A percentile compares a stretch with the other conserved stretches of the same genome.
phyloP scores from a whole-genome alignment of 2,329 filamentous ascomycete genomes.

The Pseudocercospora ulei region DNA sequence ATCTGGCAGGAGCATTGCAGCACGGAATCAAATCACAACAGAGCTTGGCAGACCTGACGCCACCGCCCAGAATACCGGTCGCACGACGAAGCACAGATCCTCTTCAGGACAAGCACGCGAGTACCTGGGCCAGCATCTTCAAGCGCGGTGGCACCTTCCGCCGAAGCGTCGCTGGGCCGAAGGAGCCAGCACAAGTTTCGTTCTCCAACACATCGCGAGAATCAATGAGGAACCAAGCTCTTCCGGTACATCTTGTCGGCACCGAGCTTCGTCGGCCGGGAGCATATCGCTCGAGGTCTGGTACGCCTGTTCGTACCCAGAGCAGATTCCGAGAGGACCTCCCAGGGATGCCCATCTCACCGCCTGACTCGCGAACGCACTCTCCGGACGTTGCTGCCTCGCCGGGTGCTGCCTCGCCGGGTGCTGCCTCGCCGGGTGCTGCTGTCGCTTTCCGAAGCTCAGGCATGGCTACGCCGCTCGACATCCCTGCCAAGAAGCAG shows the following conservation, averaged over 20 bases:
- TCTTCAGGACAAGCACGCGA: slow-evolving; percentile 40
- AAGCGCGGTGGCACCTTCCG: slow-evolving; percentile 46
- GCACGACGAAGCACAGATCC: slow-evolving; percentile 36
- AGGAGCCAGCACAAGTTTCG: slow-evolving; percentile 53
- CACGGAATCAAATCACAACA: slow-evolving; percentile 18
- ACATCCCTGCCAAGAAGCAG: slow-evolving; percentile 16
- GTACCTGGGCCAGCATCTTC: slow-evolving; percentile 64
- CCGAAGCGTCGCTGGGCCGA: slow-evolving; percentile 40
- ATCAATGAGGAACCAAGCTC: slow-evolving; percentile 57
- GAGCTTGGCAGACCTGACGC: slow-evolving; percentile 21
- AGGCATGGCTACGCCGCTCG: slow-evolving; percentile 16
- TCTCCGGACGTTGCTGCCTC: slow-evolving; percentile 57
- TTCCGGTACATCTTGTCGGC: slow-evolving; percentile 43
- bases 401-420: slow-evolving; percentile 37
- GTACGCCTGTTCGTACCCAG: slow-evolving; percentile 65
- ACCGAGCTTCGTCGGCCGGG: slow-evolving; percentile 30
- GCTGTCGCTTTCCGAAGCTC: slow-evolving; percentile 37
- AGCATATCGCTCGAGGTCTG: slow-evolving; percentile 42
- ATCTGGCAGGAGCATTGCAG: slow-evolving; percentile 18
- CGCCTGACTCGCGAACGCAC: slow-evolving; percentile 69
- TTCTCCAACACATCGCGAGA: slow-evolving; percentile 88
- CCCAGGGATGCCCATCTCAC: slow-evolving; percentile 75
- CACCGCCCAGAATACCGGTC: slow-evolving; percentile 26
- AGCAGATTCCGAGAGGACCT: slow-evolving; percentile 90
- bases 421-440: slow-evolving; percentile 39